phyloP scores from a whole-genome alignment of 2,329 filamentous ascomycete genomes.

The Aspergillus hiratsukae region DNA sequence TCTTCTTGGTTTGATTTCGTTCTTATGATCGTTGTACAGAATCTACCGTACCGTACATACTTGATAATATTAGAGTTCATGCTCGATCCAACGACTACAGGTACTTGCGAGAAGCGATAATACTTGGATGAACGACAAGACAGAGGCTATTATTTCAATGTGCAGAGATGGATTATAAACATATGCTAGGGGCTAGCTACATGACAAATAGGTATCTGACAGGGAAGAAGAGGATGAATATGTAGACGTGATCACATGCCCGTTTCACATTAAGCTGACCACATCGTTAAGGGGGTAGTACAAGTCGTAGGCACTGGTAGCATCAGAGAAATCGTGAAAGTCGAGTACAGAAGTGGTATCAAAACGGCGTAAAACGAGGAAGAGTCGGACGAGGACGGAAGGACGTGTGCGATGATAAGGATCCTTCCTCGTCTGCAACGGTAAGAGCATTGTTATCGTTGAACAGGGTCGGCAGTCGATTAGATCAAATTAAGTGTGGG shows the following conservation, averaged over 20 bases:
- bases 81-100: background rate
- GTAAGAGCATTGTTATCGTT: background rate
- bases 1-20: background rate
- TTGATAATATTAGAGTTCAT: background rate
- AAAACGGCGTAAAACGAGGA: slow-evolving; percentile 8
- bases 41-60: background rate
- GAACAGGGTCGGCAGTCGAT: background rate
- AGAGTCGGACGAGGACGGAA: background rate
- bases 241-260: slow-evolving; percentile 13
- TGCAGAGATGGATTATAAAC: slow-evolving; percentile 15
- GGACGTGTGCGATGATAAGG: background rate
- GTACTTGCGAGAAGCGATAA: background rate
- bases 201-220: slow-evolving; percentile 34
- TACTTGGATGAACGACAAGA: background rate
- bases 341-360: slow-evolving; percentile 12
- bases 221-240: slow-evolving; percentile 14
- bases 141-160: background rate
- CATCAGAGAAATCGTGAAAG: slow-evolving; percentile 10
- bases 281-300: slow-evolving; percentile 3
- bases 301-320: slow-evolving; percentile 2
- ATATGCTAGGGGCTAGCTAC: slow-evolving; percentile 26
- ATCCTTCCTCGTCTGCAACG: background rate
- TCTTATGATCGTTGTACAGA: background rate
- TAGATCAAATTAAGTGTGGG: background rate
- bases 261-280: slow-evolving; percentile 3